Evolutionary conservation across 192 early-diverging fungal genomes (phyloP).

Genomic region (Neocallimastix lanati): DNA sequence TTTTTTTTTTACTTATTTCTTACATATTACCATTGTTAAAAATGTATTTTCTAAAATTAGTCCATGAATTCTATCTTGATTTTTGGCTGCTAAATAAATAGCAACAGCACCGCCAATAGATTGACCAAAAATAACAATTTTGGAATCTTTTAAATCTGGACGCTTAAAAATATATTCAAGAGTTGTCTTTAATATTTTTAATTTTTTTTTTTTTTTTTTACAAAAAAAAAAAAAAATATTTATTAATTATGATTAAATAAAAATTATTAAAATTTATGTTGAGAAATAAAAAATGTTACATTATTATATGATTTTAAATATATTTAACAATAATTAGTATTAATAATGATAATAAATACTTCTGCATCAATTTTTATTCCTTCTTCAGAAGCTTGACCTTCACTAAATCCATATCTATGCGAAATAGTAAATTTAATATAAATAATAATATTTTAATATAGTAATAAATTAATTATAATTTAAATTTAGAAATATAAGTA

Average conservation of each 20-base stretch:
- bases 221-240: no score
- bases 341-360: no score
- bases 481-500: no score
- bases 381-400: slow-evolving; percentile 68
- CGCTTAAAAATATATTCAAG: slow-evolving; percentile 69
- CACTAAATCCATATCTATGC: slow-evolving; percentile 62
- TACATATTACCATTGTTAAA: not conserved
- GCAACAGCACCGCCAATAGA: slow-evolving; percentile 94
- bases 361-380: slow-evolving; percentile 78
- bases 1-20: no score
- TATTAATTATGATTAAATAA: not conserved
- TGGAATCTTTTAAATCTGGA: slow-evolving; percentile 48
- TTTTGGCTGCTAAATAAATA: slow-evolving; percentile 60
- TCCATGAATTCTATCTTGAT: slow-evolving; percentile 28
- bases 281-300: no score
- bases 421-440: not conserved
- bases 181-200: slow-evolving; percentile 33
- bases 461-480: no score
- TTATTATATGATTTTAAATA: no score
- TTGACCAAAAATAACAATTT: slow-evolving; percentile 81
- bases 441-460: not conserved
- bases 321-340: no score
- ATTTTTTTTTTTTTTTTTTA: no score
- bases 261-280: no score
- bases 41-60: slow-evolving; percentile 4